Base-by-base conservation (phyloP, 441 rosid species). In the Brassica hybrid region DNA sequence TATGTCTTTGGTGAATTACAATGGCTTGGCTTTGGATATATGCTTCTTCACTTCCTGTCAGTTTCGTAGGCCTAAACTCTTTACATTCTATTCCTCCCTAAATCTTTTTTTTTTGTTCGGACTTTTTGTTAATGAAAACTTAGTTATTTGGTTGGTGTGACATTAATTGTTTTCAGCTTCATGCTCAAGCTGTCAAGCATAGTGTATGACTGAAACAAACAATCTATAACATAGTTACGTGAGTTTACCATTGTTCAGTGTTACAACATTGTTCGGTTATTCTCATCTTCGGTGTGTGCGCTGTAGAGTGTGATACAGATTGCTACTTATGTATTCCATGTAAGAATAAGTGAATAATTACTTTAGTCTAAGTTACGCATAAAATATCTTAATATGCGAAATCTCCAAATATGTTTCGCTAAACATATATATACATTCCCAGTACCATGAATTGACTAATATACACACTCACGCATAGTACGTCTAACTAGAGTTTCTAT, bases 341-440 rank as follows among this genome's bases (percentile, higher is more conserved):
- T 36, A 25, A 5, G 17, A 48, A n/a, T 48, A n/a, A 48, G 1
- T n/a, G 32, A 65, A 23, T 38, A 12, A 0, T 41, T 17, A 72
- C 18, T 61, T 36, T 60, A 19, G 10, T 54, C 45, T 57, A 13
- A 8, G 30, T 21, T 36, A 8, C 2, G 43, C 52, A n/a, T 4
- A 48, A 67, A 48, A 14, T 34, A 17, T 65, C 30, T 4, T 19
- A 10, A 45, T 6, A 32, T 48, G n/a, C n/a, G 62, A 32, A 50
- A 65, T 66, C 30, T 66, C 72, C 34, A 13, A 57, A 58, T 69
- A 54, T 14, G 65, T 56, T 65, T 48, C 3, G 56, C 56, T 64
- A 14, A 5, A 9, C 16, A n/a, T n/a, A 73, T 19, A 45, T 48
- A 45, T 43, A 38, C 60, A 45, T 50, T 73, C 1, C 71, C 14